phyloP scores from a whole-genome alignment of 2,329 filamentous ascomycete genomes.

The Ascochyta fabae region DNA sequence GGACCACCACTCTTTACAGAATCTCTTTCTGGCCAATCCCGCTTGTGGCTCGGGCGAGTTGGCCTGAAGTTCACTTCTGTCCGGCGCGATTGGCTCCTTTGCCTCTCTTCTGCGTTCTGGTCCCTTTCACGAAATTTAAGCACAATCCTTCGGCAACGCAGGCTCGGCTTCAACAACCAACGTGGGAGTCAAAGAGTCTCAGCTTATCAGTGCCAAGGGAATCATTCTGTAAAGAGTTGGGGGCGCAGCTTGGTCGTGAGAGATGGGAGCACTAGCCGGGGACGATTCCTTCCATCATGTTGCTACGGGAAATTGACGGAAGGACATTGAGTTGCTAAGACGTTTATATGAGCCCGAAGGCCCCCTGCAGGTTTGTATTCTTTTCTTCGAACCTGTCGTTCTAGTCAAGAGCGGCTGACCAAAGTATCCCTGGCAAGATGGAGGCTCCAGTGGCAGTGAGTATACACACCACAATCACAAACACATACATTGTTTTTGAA shows the following conservation, averaged over 20 bases:
- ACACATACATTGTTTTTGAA: not conserved
- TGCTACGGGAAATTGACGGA: slow-evolving; percentile 19
- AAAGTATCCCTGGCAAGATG: slow-evolving; percentile 12
- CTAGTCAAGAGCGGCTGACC: not conserved
- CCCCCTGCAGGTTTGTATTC: slow-evolving; percentile 18
- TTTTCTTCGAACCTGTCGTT: slow-evolving; percentile 8
- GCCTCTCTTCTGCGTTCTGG: slow-evolving; percentile 3
- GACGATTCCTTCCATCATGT: slow-evolving; percentile 6
- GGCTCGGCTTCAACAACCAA: slow-evolving; percentile 18
- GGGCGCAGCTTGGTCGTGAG: slow-evolving; percentile 22
- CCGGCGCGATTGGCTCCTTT: slow-evolving; percentile 17
- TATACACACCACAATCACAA: not conserved
- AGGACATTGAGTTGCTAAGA: slow-evolving; percentile 4
- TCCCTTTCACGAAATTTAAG: slow-evolving; percentile 16
- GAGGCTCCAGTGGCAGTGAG: slow-evolving; percentile 27
- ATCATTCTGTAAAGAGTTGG: slow-evolving; percentile 22
- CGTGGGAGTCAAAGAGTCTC: slow-evolving; percentile 13
- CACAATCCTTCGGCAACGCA: slow-evolving; percentile 12
- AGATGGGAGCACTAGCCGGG: slow-evolving; percentile 19
- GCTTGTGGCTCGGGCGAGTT: slow-evolving; percentile 16
- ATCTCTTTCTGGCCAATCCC: slow-evolving; percentile 16
- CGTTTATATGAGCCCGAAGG: slow-evolving; percentile 28
- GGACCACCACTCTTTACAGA: slow-evolving; percentile 22
- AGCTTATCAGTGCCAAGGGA: slow-evolving; percentile 46
- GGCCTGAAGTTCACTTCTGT: slow-evolving; percentile 17